Evolutionary conservation across 2,329 filamentous ascomycete species (phyloP), one percentile per base, ranked within the genome.

Genomic region (Trichoderma atrobrunneum): DNA sequence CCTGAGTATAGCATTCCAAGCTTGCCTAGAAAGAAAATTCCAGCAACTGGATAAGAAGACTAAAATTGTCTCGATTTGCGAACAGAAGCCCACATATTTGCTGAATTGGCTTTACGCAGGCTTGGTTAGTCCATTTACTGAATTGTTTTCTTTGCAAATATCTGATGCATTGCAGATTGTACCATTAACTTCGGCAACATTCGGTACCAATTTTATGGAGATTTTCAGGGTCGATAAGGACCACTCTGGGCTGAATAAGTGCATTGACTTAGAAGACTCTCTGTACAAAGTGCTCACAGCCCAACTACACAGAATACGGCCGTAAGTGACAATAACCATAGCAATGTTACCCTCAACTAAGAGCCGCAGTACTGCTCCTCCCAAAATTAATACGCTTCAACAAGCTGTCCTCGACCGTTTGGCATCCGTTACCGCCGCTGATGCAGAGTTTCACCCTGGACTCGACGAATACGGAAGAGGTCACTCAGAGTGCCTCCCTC

Each of bases 231-330:
- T 75, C 16, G 62, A 75, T 5, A 75, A 68, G 4, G 72, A 76
- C 54, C 74, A 76, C 61, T 75, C 75, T 5, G 72, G 75, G 2
- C 69, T 76, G 1, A 76, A 76, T 56, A 76, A 76, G 14, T 75
- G 72, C 32, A 5, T 4, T 10, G 56, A 61, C 5, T 24, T 11
- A 10, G 48, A 71, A 0, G 74, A 75, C 57, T 3, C 51, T 11
- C 48, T 75, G 3, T 76, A 73, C 12, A 39, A 21, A 14, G 26
- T 48, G 18, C 39, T 72, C 5, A 66, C 24, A 18, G 6, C 26
- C 2, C 51, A 21, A 1, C 10, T 72, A 1, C 12, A 21, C 6
- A 14, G 2, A 3, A 39, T 71, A 7, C 36, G 16, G 10, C 62
- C 61, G 70, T 71, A 39, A n/a, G 70, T 48, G 7, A 64, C 5